These are phyloP conservation scores for Dichotomopilus funicola DNA, from an alignment of 2,329 filamentous ascomycete species.

Conservation along the genomic window DNA sequence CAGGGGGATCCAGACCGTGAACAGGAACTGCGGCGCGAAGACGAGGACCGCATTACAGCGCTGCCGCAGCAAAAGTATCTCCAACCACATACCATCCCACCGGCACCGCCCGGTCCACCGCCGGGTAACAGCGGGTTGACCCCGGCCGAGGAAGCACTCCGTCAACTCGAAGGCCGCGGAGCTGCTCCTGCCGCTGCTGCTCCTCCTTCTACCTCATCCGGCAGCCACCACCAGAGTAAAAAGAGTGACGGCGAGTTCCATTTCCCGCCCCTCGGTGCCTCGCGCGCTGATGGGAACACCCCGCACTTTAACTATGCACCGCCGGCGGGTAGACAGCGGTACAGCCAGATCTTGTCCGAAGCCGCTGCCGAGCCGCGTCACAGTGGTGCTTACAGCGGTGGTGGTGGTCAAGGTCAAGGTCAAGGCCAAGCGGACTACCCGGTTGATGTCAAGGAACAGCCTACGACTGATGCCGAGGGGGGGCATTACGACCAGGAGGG, in stretches of 20 bases:
- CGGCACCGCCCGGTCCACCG: constrained; percentile 29
- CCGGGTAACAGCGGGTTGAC: constrained; percentile 23
- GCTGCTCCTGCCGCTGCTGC: constrained; percentile 35
- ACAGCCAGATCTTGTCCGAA: constrained; percentile 26
- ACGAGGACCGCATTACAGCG: constrained; percentile 78
- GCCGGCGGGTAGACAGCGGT: constrained; percentile 31
- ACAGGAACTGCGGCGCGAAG: constrained; percentile 69
- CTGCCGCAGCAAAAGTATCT: constrained; percentile 64
- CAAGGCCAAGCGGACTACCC: background rate
- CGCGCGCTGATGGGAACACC: constrained; percentile 34
- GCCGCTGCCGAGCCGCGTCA: constrained; percentile 19
- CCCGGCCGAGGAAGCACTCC: constrained; percentile 40
- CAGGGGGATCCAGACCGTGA: constrained; percentile 73
- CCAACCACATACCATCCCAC: constrained; percentile 44
- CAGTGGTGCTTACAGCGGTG: background rate
- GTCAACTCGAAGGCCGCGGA: constrained; percentile 43
- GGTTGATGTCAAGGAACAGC: constrained; percentile 1
- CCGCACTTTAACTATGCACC: constrained; percentile 57
- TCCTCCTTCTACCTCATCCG: constrained; percentile 22
- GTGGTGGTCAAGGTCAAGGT: background rate
- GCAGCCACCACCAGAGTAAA: constrained; percentile 29
- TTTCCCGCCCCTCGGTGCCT: constrained; percentile 47
- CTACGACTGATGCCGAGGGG: constrained; percentile 6
- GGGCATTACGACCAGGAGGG: constrained; percentile 10
- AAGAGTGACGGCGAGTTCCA: constrained; percentile 43